Conservation (phyloP, 139 green algal genomes). For the Volvox africanus region DNA sequence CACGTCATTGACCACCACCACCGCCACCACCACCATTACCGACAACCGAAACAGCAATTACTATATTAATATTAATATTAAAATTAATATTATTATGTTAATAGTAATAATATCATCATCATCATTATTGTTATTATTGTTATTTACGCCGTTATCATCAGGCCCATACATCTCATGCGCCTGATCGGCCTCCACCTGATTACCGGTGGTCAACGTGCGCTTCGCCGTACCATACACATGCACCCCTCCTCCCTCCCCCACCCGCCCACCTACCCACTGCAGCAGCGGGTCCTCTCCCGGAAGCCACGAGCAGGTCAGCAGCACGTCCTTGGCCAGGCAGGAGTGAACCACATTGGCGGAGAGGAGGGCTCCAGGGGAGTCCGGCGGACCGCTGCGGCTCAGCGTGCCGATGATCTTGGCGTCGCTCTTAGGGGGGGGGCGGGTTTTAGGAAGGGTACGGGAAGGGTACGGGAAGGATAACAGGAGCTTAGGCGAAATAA, state of each 20-base stretch:
- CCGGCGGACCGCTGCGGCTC: neutral
- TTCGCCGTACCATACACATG: neutral
- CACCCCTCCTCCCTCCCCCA: neutral
- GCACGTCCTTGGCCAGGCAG: neutral
- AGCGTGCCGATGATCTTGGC: slow-evolving; percentile 44
- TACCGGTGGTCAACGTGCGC: too few species aligned
- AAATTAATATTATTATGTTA: too few species aligned
- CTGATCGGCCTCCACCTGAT: too few species aligned
- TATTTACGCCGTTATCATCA: too few species aligned
- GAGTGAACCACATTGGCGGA: slow-evolving; percentile 7
- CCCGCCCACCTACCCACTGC: slow-evolving; percentile 32
- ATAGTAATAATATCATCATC: too few species aligned
- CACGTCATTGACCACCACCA: too few species aligned
- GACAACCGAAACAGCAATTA: too few species aligned
- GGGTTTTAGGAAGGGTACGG: neutral
- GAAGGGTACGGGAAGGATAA: neutral
- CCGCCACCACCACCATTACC: too few species aligned
- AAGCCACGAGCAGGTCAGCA: slow-evolving; percentile 19
- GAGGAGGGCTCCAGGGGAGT: neutral
- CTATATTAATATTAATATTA: too few species aligned
- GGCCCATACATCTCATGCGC: too few species aligned
- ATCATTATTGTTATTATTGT: too few species aligned
- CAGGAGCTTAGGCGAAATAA: too few species aligned
- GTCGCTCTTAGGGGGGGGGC: slow-evolving; percentile 6
- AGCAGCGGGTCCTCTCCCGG: slow-evolving; percentile 35